These are phyloP conservation scores for Trichomonas gallinae DNA, from an alignment of 208 protist species.

Conservation along the genomic window DNA sequence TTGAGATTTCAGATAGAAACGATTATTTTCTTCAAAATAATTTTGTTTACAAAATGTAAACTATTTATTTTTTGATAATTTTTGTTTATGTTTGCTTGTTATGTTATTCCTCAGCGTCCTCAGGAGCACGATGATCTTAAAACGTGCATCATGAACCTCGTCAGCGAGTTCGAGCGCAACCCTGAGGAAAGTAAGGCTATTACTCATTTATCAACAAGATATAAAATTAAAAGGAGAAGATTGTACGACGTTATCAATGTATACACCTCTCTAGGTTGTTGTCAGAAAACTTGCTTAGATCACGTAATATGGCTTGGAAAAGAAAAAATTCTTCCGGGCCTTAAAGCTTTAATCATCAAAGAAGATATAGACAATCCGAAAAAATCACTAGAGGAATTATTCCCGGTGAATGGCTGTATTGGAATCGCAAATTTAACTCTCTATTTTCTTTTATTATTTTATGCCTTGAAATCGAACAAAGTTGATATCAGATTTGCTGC, in stretches of 20 bases:
- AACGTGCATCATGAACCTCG: background rate
- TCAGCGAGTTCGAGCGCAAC: background rate
- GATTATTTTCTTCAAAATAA: too few species aligned
- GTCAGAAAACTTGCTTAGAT: background rate
- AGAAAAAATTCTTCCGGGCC: background rate
- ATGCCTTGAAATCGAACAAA: background rate
- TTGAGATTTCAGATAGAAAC: too few species aligned
- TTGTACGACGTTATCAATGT: background rate
- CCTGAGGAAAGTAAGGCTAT: background rate
- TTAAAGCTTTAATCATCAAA: background rate
- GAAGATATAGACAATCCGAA: background rate
- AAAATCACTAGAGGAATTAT: background rate
- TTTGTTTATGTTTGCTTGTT: background rate
- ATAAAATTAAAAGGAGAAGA: background rate
- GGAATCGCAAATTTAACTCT: background rate
- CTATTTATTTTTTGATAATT: too few species aligned
- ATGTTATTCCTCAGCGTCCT: background rate
- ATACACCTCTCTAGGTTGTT: background rate
- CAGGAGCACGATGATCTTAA: background rate
- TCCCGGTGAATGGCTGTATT: background rate
- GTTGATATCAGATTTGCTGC: background rate
- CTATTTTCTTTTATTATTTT: background rate
- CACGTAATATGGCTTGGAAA: background rate
- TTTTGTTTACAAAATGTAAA: too few species aligned
- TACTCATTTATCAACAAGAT: background rate